A percentile compares a stretch with the other conserved stretches of the same genome.
phyloP scores from a whole-genome alignment of 805 yeast genomes.

The Wickerhamomyces chambardii region DNA sequence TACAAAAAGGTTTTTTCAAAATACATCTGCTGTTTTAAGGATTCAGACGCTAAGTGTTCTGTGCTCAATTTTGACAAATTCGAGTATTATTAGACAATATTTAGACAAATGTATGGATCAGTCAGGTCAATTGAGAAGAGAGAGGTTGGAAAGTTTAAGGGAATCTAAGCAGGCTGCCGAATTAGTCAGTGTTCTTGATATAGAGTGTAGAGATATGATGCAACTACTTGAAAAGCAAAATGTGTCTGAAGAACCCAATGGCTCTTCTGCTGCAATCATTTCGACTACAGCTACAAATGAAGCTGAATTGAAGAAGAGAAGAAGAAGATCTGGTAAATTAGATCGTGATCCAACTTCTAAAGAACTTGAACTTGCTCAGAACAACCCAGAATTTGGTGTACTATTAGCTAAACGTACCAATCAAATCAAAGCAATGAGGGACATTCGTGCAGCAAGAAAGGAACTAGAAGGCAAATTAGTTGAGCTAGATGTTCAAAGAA shows the following conservation, averaged over 20 bases:
- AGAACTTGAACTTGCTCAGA: constrained; percentile 26
- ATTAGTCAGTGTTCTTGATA: constrained; percentile 35
- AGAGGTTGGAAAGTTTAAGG: constrained; percentile 53
- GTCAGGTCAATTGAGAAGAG: constrained; percentile 52
- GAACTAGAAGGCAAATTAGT: constrained; percentile 52
- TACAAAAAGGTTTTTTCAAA: constrained; percentile 42
- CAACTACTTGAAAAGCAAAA: constrained; percentile 15
- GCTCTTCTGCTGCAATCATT: constrained; percentile 1
- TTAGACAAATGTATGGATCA: constrained; percentile 66
- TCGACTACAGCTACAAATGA: constrained; percentile 11
- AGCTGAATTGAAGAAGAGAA: constrained; percentile 10
- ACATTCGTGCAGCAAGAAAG: constrained; percentile 36
- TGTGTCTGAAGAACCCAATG: constrained; percentile 1
- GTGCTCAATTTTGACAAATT: constrained; percentile 50
- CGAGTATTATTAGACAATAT: constrained; percentile 48
- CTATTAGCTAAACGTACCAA: constrained; percentile 37
- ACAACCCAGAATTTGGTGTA: constrained; percentile 32
- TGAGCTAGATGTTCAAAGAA: constrained; percentile 70
- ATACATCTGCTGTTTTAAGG: constrained; percentile 43
- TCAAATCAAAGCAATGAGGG: constrained; percentile 27
- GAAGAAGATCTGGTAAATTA: constrained; percentile 21
- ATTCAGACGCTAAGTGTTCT: constrained; percentile 52
- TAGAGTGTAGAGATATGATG: constrained; percentile 24
- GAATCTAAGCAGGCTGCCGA: constrained; percentile 50
- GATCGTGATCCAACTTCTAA: constrained; percentile 28